Percentiles rank a stretch among this genome's conserved stretches.
phyloP scores from a whole-genome alignment of 768 basidiomycete species.

The Dioszegia hungarica region DNA sequence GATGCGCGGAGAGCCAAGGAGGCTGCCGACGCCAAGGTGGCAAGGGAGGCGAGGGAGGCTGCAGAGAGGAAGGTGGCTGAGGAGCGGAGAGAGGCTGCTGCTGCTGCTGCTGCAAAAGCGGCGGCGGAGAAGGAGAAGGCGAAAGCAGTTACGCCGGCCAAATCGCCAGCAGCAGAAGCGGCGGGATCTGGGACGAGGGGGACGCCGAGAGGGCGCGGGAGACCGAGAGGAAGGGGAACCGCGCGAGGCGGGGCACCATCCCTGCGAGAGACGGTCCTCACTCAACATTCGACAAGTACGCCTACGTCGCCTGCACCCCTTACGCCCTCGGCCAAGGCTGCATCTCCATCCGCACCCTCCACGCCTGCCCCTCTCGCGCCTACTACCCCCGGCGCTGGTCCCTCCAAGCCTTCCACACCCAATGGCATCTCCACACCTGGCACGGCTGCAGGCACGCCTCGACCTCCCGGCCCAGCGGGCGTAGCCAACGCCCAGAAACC shows the following conservation, averaged over 20 bases:
- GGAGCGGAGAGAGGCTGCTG: not conserved
- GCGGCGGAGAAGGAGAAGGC: not conserved
- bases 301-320: not conserved
- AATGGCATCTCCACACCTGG: not conserved
- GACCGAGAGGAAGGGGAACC: conserved; percentile 18
- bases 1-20: not conserved
- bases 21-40: not conserved
- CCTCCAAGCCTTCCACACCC: not conserved
- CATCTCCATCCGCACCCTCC: not conserved
- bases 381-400: not conserved
- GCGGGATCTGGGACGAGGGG: not conserved
- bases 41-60: not conserved
- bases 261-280: conserved; percentile 6
- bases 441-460: no score
- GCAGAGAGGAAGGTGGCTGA: not conserved
- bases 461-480: not conserved
- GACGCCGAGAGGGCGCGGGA: not conserved
- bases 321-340: not conserved
- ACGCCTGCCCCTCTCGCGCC: not conserved
- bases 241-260: conserved; percentile 12
- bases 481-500: not conserved
- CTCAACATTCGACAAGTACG: conserved; percentile 9
- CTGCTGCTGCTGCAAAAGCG: conserved; percentile 2
- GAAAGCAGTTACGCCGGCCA: not conserved
- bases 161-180: not conserved